Evolutionary conservation across 2,329 filamentous ascomycete genomes (phyloP), one percentile per base, ranked within the genome.

Genomic region (Sphaerulina populicola): DNA sequence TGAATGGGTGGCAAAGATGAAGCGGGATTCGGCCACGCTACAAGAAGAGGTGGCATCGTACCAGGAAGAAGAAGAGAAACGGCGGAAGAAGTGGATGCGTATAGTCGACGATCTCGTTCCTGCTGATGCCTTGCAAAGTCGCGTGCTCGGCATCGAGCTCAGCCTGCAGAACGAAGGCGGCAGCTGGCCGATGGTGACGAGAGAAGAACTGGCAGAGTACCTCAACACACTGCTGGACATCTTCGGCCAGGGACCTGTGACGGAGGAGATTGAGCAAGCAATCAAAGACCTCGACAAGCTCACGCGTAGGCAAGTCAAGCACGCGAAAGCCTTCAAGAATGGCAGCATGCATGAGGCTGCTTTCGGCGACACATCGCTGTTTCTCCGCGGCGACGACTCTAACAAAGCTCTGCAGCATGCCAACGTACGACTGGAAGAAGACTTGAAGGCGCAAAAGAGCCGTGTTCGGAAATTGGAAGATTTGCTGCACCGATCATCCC

Each of bases 321-420:
- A 88, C 51, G 80, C 93, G 6, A 94, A 91, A 67, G 89, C 88
- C 4, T 97, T 98, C 74, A 96, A 96, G 66, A 93, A 94, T 64
- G 93, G 93, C 12, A 97, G 93, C 64, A 79, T 97, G 35, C 89
- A 96, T 62, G 93, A 97, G 66, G 84, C 85, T n/a, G 81, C 81
- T 2, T 78, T 96, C 55, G 88, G 88, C n/a, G 82, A 85, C 62
- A 94, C 87, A 58, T 91, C 88, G 1, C 77, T 96, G 8, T 72
- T 95, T 62, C 79, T 94, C 11, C 82, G 88, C 36, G 89, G 88
- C n/a, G 86, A 93, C 55, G 88, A 94, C 62, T 90, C 96, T 56
- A 74, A 90, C 55, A 77, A 71, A 33, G 64, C 71, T 10, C 59
- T 77, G 2, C 69, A 69, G 44, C 74, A 75, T 51, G 68, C 66